These are phyloP conservation scores for Hypoxylon sp. DNA, from an alignment of 2,329 filamentous ascomycete species.

Conservation along the genomic window DNA sequence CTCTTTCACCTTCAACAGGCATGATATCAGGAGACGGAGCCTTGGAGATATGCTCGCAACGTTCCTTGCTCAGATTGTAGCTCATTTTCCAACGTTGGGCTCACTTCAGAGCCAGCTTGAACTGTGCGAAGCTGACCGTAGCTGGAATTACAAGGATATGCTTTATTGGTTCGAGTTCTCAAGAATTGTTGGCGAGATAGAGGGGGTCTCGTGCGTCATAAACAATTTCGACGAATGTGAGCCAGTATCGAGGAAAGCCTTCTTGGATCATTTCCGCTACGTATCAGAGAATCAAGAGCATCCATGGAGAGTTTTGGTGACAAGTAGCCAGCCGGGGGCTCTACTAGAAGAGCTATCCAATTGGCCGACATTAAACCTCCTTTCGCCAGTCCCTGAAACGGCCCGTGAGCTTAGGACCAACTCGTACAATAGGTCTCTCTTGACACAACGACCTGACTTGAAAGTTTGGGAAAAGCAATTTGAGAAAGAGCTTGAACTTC, in stretches of 20 bases:
- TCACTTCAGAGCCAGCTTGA: not conserved
- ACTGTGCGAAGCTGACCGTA: not conserved
- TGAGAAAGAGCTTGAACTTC: not conserved
- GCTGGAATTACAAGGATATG: conserved; percentile 4
- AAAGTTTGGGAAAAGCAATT: not conserved
- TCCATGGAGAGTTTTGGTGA: conserved; percentile 1
- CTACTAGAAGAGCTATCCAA: conserved; percentile 8
- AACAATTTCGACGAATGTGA: conserved; percentile 12
- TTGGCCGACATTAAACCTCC: conserved; percentile 5
- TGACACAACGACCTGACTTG: not conserved
- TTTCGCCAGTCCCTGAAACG: not conserved
- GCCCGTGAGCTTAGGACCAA: not conserved
- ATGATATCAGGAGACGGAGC: conserved; percentile 18
- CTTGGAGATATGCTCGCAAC: conserved; percentile 24
- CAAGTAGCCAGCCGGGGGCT: conserved; percentile 2
- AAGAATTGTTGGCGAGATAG: not conserved
- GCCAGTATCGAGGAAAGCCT: conserved; percentile 7
- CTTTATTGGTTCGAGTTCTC: conserved; percentile 5
- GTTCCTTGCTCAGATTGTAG: conserved; percentile 11
- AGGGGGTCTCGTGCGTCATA: conserved; percentile 3
- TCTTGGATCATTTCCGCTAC: not conserved
- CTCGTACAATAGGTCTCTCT: not conserved
- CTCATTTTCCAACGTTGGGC: conserved; percentile 3
- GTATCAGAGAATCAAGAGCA: not conserved
- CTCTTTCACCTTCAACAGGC: conserved; percentile 22